These are phyloP conservation scores for Wickerhamomyces kurtzmanii DNA, from an alignment of 805 yeast genomes.

Conservation along the genomic window DNA sequence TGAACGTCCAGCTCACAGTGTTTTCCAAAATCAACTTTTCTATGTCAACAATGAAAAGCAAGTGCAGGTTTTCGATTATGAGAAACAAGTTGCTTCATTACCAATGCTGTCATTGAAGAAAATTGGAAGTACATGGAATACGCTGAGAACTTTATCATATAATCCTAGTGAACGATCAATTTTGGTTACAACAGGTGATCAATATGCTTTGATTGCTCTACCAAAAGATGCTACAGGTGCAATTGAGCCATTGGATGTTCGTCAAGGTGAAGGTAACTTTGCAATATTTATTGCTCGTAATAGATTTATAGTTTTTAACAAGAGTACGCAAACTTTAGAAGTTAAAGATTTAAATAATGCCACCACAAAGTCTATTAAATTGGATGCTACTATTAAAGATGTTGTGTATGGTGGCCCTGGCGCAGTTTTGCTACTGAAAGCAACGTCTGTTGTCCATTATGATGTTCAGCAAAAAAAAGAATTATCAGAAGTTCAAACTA, in stretches of 20 bases:
- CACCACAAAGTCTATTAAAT: conserved; percentile 69
- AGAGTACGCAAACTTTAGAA: conserved; percentile 55
- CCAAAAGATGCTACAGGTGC: conserved; percentile 90
- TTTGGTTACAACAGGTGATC: conserved; percentile 69
- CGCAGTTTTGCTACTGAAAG: conserved; percentile 63
- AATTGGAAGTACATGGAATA: conserved; percentile 79
- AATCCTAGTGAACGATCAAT: conserved; percentile 89
- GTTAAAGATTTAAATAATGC: conserved; percentile 78
- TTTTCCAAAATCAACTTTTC: conserved; percentile 62
- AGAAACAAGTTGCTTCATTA: conserved; percentile 50
- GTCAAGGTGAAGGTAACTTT: conserved; percentile 72
- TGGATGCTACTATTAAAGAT: conserved; percentile 60
- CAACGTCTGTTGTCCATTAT: conserved; percentile 63
- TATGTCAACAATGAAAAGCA: conserved; percentile 81
- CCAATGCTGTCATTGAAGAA: conserved; percentile 81
- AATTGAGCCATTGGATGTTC: conserved; percentile 77
- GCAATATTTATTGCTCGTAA: conserved; percentile 93
- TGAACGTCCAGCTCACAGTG: conserved; percentile 87
- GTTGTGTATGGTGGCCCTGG: conserved; percentile 79
- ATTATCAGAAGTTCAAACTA: conserved; percentile 55
- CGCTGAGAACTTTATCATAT: conserved; percentile 75
- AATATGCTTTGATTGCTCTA: conserved; percentile 64
- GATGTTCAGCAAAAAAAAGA: conserved; percentile 91
- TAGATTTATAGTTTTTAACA: conserved; percentile 77
- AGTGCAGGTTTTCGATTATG: conserved; percentile 70